Evolutionary conservation across 306 rosid genomes (phyloP), one percentile per base, ranked within the genome.

Genomic region (Ziziphus jujuba): DNA sequence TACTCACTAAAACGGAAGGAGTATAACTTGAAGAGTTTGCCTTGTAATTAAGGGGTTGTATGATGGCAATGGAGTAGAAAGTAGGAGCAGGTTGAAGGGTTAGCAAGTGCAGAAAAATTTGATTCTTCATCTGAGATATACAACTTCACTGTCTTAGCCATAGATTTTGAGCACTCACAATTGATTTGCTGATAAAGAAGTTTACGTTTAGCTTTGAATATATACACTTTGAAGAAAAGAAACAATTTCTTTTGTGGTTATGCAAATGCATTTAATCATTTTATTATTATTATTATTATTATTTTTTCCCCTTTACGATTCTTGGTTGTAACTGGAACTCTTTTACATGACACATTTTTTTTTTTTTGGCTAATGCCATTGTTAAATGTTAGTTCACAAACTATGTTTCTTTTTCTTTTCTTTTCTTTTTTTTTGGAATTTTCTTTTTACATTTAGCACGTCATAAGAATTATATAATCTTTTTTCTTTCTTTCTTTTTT

Each of bases 41-140:
- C 24, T 80, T 48, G 3, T 20, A 10, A 19, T 71, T n/a, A 6
- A 8, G n/a, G 74, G 51, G 28, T 20, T 38, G 22, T 16, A 33
- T 31, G 28, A 20, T 50, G 13, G n/a, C n/a, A 22, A 9, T 13
- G 21, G 15, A 11, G 31, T 65, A 5, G 2, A 44, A 36, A 62
- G 34, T 12, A 17, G 72, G 34, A 59, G 72, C 67, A 47, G 67
- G 34, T 57, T 73, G 44, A 51, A 63, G n/a, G 59, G 72, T 54
- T 45, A 24, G 77, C 64, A 43, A 45, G n/a, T 66, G 72, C 31
- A 20, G 43, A 61, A 19, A 47, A 60, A 33, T 66, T 59, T 19
- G 17, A 24, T 55, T 57, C 43, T 54, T 72, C n/a, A 16, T 49
- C 70, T 4, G 33, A 63, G 65, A 49, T 51, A 13, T 23, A 9